These are phyloP conservation scores for Dillenia suffruticosa DNA, from an alignment of 164 flowering plant species.

Conservation along the genomic window DNA sequence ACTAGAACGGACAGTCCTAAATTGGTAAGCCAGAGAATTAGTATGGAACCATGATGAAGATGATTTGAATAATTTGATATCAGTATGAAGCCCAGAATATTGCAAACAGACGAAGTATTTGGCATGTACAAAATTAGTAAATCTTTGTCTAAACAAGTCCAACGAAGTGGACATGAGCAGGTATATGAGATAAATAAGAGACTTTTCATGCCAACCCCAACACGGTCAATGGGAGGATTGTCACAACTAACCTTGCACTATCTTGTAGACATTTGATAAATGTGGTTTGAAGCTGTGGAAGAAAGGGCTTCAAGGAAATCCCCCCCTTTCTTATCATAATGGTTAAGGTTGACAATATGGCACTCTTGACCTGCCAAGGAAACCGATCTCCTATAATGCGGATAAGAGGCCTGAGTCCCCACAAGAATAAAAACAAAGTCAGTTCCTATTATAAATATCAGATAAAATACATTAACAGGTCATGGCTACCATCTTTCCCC, in stretches of 20 bases:
- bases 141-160: too few species aligned
- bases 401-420: slow-evolving; percentile 78
- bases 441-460: too few species aligned
- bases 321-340: slow-evolving; percentile 90
- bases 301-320: slow-evolving; percentile 91
- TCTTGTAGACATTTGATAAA: slow-evolving; percentile 95
- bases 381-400: slow-evolving; percentile 96
- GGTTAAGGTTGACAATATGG: slow-evolving; percentile 80
- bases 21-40: slow-evolving; percentile 14
- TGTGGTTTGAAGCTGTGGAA: slow-evolving; percentile 99
- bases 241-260: slow-evolving; percentile 63
- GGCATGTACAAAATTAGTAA: too few species aligned
- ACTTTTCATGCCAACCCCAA: too few species aligned
- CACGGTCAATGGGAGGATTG: background rate
- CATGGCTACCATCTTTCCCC: too few species aligned
- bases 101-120: too few species aligned
- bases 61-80: too few species aligned
- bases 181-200: too few species aligned
- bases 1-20: slow-evolving; percentile 89
- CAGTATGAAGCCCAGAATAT: too few species aligned
- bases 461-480: too few species aligned
- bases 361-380: slow-evolving; percentile 99
- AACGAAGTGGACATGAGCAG: too few species aligned
- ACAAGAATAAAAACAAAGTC: background rate
- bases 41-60: background rate